Percentiles rank a stretch among this genome's conserved stretches.
Conservation (phyloP, 352 stramenopile species). For the Globisporangium perplexum region DNA sequence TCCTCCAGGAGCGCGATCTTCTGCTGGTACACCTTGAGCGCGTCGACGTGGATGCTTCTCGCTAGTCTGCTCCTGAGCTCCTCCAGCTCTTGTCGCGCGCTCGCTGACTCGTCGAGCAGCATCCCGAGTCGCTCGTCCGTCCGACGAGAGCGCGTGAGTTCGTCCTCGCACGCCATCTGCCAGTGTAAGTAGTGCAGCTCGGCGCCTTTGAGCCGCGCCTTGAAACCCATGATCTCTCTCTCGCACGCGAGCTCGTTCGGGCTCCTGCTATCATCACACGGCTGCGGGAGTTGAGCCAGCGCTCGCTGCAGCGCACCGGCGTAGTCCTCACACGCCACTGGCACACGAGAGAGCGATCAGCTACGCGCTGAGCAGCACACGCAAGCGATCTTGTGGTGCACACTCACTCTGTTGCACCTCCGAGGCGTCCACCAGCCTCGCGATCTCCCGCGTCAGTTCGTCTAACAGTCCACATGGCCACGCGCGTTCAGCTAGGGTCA, state of each 20-base stretch:
- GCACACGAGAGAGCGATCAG: background rate
- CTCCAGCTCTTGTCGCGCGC: background rate
- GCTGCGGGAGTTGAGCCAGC: background rate
- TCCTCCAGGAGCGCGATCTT: slow-evolving; percentile 43
- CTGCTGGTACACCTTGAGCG: slow-evolving; percentile 28
- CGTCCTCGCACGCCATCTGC: slow-evolving; percentile 28
- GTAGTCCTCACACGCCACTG: slow-evolving; percentile 7
- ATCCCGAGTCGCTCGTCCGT: slow-evolving; percentile 31
- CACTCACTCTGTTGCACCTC: background rate
- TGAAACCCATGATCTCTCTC: slow-evolving; percentile 22
- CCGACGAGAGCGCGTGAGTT: slow-evolving; percentile 19
- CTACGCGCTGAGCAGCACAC: background rate
- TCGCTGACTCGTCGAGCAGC: slow-evolving; percentile 31
- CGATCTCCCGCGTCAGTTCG: background rate
- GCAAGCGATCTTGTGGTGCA: background rate
- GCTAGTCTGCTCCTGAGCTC: background rate
- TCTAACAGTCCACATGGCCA: background rate
- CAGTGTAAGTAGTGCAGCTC: slow-evolving; percentile 34
- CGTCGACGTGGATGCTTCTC: slow-evolving; percentile 10
- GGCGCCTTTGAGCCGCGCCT: slow-evolving; percentile 26
- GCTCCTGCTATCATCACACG: background rate
- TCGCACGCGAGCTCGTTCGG: slow-evolving; percentile 2
- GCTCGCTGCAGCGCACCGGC: background rate
- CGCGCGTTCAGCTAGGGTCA: background rate
- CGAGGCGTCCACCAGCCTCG: background rate